Conservation (phyloP, 225 moss, liverwort and hornwort genomes). For the Thuidium tamariscinum region DNA sequence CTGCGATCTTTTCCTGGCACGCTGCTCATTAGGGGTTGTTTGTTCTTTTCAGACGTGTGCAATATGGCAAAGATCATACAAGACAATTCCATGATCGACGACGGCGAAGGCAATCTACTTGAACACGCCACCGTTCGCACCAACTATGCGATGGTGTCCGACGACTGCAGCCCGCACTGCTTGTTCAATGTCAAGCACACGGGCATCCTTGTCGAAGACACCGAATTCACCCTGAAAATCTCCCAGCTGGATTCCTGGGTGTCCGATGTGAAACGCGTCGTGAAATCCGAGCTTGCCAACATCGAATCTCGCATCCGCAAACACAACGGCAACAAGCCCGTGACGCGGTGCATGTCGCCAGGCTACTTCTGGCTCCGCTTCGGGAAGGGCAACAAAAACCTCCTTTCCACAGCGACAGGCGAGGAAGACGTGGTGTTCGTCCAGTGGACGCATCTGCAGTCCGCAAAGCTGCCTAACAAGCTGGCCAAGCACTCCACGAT, state of each 20-base stretch:
- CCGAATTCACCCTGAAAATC: constrained; percentile 13
- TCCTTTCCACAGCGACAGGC: constrained; percentile 23
- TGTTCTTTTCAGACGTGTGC: constrained; percentile 2
- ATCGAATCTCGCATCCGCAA: neutral
- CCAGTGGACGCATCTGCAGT: constrained; percentile 9
- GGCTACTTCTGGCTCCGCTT: constrained; percentile 57
- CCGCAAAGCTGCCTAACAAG: constrained; percentile 10
- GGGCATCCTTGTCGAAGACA: neutral
- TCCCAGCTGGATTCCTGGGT: constrained; percentile 32
- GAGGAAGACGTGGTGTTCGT: constrained; percentile 26
- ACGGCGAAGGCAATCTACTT: constrained; percentile 10
- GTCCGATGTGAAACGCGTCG: constrained; percentile 19
- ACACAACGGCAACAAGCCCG: constrained; percentile 12
- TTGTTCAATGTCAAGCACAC: neutral
- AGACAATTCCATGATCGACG: constrained; percentile 1
- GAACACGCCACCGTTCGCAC: constrained; percentile 34
- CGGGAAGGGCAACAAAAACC: constrained; percentile 8
- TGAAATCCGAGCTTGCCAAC: constrained; percentile 19
- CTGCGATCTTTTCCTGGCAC: neutral
- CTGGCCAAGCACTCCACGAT: constrained; percentile 22
- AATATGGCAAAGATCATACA: neutral
- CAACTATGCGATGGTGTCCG: constrained; percentile 20
- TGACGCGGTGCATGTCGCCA: constrained; percentile 36
- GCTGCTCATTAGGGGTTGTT: neutral
- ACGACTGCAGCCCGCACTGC: constrained; percentile 32